A percentile compares a stretch with the other conserved stretches of the same genome.
These are phyloP conservation scores for Trichophyton verrucosum DNA, from an alignment of 2,329 filamentous ascomycete species.

Conservation along the genomic window DNA sequence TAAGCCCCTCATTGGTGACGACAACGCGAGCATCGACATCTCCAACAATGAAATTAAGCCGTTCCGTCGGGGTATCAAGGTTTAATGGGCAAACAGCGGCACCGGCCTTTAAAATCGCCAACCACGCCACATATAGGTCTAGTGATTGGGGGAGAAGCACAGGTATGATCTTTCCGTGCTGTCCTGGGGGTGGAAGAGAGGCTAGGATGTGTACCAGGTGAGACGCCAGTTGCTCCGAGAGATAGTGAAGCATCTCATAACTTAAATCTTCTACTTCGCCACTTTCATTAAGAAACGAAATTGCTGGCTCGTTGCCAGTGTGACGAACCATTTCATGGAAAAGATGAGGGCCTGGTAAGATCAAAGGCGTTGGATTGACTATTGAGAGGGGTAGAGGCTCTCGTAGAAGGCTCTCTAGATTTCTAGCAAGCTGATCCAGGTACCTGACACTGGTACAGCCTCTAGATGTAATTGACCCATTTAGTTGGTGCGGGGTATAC, in stretches of 20 bases:
- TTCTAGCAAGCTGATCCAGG: conserved; percentile 20
- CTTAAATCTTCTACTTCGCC: conserved; percentile 40
- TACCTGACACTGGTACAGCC: conserved; percentile 16
- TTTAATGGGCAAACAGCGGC: conserved; percentile 77
- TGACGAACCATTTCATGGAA: conserved; percentile 51
- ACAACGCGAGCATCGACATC: conserved; percentile 61
- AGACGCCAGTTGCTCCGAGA: conserved; percentile 45
- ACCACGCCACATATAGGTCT: conserved; percentile 61
- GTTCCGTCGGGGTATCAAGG: conserved; percentile 62
- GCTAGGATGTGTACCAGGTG: conserved; percentile 31
- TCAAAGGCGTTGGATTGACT: conserved; percentile 43
- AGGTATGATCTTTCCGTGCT: conserved; percentile 46
- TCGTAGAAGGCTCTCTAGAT: conserved; percentile 19
- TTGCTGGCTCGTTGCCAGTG: conserved; percentile 36
- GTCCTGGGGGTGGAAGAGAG: conserved; percentile 9
- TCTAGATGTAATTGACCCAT: conserved; percentile 19
- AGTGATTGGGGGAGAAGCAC: conserved; percentile 66
- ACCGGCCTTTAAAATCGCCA: conserved; percentile 69
- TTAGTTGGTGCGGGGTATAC: conserved; percentile 15
- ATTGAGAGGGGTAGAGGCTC: conserved; percentile 36
- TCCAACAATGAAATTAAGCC: conserved; percentile 66
- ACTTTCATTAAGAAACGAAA: conserved; percentile 50
- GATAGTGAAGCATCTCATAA: conserved; percentile 50
- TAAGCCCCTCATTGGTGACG: conserved; percentile 42
- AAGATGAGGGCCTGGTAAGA: conserved; percentile 42